Percentiles rank a stretch among this genome's conserved stretches.
Evolutionary conservation across 495 filamentous ascomycete species (phyloP).

Genomic region (Aspergillus avenaceus): DNA sequence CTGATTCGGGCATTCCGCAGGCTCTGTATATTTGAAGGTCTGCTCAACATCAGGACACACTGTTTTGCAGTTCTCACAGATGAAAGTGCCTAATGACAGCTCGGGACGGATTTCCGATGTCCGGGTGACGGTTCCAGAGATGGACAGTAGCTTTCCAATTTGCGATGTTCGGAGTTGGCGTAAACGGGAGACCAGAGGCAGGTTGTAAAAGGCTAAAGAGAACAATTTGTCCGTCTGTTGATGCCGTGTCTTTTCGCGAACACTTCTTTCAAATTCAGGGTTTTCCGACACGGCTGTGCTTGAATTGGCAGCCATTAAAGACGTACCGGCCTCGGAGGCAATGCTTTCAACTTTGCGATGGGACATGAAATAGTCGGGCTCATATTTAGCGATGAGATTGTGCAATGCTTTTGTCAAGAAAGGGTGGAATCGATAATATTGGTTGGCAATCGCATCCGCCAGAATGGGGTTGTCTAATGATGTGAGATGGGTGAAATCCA

Average conservation of each 20-base stretch:
- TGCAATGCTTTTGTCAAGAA: slow-evolving; percentile 88
- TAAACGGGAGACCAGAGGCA: slow-evolving; percentile 88
- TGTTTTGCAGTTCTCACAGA: slow-evolving; percentile 79
- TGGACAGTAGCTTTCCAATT: slow-evolving; percentile 87
- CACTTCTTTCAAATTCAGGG: slow-evolving; percentile 28
- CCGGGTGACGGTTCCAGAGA: slow-evolving; percentile 93
- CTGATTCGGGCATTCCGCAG: slow-evolving; percentile 89
- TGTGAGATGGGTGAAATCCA: slow-evolving; percentile 87
- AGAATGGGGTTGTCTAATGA: slow-evolving; percentile 66
- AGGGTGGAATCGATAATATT: slow-evolving; percentile 93
- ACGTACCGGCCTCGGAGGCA: slow-evolving; percentile 59
- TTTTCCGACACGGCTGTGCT: slow-evolving; percentile 58
- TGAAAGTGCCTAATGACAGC: slow-evolving; percentile 85
- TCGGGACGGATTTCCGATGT: slow-evolving; percentile 97
- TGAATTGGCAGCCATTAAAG: slow-evolving; percentile 58
- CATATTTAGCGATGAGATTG: slow-evolving; percentile 89
- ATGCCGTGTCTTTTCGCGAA: slow-evolving; percentile 66
- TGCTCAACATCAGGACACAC: slow-evolving; percentile 90
- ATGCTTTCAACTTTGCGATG: slow-evolving; percentile 72
- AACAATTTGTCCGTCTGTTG: slow-evolving; percentile 97
- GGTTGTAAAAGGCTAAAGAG: slow-evolving; percentile 90
- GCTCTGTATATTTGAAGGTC: slow-evolving; percentile 95
- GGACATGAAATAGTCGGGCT: slow-evolving; percentile 87
- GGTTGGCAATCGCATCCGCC: slow-evolving; percentile 75
- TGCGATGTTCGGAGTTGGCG: slow-evolving; percentile 85